Evolutionary conservation across 495 filamentous ascomycete genomes (phyloP).

Genomic region (Mycothermus thermophilus): DNA sequence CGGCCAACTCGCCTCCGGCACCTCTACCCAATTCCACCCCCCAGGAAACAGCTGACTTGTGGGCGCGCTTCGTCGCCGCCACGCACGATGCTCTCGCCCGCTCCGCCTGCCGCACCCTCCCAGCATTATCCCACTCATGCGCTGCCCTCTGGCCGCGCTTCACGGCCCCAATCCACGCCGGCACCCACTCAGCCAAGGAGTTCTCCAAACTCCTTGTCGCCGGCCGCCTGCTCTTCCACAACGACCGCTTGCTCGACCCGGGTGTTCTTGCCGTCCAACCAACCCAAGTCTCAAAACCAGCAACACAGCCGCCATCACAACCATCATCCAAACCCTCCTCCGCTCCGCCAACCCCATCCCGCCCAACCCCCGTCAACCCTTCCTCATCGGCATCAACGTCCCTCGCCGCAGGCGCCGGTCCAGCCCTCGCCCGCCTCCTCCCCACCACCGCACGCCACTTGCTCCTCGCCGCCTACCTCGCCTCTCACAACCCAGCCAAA

Average conservation of each 20-base stretch:
- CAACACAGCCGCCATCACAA: conserved; percentile 5
- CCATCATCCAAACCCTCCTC: conserved; percentile 1
- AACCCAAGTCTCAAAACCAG: not conserved
- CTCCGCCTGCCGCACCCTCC: conserved; percentile 49
- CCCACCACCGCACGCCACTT: conserved; percentile 74
- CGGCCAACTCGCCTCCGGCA: conserved; percentile 22
- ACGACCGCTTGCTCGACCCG: conserved; percentile 57
- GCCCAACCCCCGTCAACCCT: not conserved
- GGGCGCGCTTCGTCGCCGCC: conserved; percentile 60
- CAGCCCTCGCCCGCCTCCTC: conserved; percentile 36
- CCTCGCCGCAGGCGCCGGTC: conserved; percentile 5
- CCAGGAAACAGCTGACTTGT: conserved; percentile 47
- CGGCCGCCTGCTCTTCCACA: conserved; percentile 60
- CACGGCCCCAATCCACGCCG: conserved; percentile 48
- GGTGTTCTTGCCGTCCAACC: conserved; percentile 41
- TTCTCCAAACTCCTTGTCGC: conserved; percentile 69
- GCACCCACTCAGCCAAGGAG: conserved; percentile 55
- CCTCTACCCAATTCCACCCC: conserved; percentile 25
- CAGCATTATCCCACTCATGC: conserved; percentile 43
- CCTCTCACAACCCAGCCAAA: conserved; percentile 71
- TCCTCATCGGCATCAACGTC: conserved; percentile 4
- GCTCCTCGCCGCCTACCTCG: conserved; percentile 77
- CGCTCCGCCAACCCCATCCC: conserved; percentile 1
- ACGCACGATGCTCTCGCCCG: conserved; percentile 62
- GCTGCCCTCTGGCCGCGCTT: conserved; percentile 56